Conservation (phyloP, 192 early-diverging fungal species). For the Chytriomyces sp. region DNA sequence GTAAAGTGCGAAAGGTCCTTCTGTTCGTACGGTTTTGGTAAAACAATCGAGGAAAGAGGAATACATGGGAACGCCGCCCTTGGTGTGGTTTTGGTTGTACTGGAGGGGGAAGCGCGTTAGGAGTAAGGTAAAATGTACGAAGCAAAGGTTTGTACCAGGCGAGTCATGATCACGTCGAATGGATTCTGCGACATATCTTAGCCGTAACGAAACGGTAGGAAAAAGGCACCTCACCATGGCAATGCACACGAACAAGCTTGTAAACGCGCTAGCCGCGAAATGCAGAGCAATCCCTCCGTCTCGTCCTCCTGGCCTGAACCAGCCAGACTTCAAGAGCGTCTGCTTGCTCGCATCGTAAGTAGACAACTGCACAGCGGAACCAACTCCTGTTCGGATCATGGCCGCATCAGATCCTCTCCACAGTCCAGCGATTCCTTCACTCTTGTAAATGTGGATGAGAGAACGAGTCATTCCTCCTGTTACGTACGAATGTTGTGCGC, state of each 20-base stretch:
- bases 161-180: constrained; percentile 92
- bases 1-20: constrained; percentile 83
- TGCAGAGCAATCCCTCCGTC: constrained; percentile 68
- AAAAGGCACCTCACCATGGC: constrained; percentile 60
- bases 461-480: constrained; percentile 61
- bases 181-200: constrained; percentile 60
- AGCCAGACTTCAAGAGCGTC: constrained; percentile 53
- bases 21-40: constrained; percentile 77
- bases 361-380: constrained; percentile 87
- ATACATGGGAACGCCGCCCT: constrained; percentile 74
- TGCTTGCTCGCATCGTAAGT: constrained; percentile 84
- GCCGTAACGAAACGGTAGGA: background rate
- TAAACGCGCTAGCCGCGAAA: constrained; percentile 73
- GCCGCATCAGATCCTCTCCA: constrained; percentile 87
- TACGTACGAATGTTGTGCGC: constrained; percentile 81
- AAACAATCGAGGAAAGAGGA: constrained; percentile 81
- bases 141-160: constrained; percentile 62
- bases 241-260: constrained; percentile 81
- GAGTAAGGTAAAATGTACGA: background rate
- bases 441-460: constrained; percentile 65
- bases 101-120: background rate
- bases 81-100: constrained; percentile 79
- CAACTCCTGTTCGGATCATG: constrained; percentile 83
- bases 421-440: constrained; percentile 76
- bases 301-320: constrained; percentile 55